A percentile compares a stretch with the other conserved stretches of the same genome.
Conservation (phyloP, 768 basidiomycete genomes). For the Tylopilus balloui region DNA sequence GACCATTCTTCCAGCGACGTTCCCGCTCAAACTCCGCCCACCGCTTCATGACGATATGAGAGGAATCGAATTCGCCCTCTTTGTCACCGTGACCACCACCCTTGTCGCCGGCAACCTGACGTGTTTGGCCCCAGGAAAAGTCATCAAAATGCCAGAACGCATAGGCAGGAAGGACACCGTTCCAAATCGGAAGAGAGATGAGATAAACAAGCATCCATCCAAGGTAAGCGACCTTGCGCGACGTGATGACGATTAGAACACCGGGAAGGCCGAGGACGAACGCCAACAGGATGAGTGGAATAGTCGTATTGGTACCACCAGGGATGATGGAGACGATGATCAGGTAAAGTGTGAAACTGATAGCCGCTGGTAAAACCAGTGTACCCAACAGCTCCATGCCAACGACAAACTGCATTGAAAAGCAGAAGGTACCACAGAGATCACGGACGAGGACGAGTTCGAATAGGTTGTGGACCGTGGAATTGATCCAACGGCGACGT, state of each 20-base stretch:
- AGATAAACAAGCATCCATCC: slow-evolving; percentile 98
- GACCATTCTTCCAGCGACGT: slow-evolving; percentile 86
- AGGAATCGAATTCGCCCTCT: slow-evolving; percentile 95
- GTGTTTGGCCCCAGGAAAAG: slow-evolving; percentile 96
- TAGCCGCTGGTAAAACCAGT: slow-evolving; percentile 93
- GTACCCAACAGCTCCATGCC: slow-evolving; percentile 98
- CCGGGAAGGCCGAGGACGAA: slow-evolving; percentile 96
- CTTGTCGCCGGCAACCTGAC: slow-evolving; percentile 73
- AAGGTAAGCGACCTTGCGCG: slow-evolving; percentile 87
- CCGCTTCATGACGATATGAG: slow-evolving; percentile 96
- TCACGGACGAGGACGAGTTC: slow-evolving; percentile 93
- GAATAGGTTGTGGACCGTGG: slow-evolving; percentile 95
- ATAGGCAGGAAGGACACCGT: slow-evolving; percentile 91
- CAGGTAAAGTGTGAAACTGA: slow-evolving; percentile 93
- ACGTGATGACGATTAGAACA: slow-evolving; percentile 92
- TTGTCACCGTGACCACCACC: slow-evolving; percentile 80
- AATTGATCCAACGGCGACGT: slow-evolving; percentile 99
- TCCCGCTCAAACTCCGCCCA: slow-evolving; percentile 99
- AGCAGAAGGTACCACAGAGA: slow-evolving; percentile 99
- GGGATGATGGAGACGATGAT: slow-evolving; percentile 87
- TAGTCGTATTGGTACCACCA: slow-evolving; percentile 68
- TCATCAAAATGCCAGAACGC: slow-evolving; percentile 99
- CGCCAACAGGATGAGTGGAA: slow-evolving; percentile 88
- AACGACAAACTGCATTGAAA: slow-evolving; percentile 99
- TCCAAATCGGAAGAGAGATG: slow-evolving; percentile 92